A percentile compares a stretch with the other conserved stretches of the same genome.
These are phyloP conservation scores for Aspergillus panamensis DNA, from an alignment of 495 filamentous ascomycete genomes.

Conservation along the genomic window DNA sequence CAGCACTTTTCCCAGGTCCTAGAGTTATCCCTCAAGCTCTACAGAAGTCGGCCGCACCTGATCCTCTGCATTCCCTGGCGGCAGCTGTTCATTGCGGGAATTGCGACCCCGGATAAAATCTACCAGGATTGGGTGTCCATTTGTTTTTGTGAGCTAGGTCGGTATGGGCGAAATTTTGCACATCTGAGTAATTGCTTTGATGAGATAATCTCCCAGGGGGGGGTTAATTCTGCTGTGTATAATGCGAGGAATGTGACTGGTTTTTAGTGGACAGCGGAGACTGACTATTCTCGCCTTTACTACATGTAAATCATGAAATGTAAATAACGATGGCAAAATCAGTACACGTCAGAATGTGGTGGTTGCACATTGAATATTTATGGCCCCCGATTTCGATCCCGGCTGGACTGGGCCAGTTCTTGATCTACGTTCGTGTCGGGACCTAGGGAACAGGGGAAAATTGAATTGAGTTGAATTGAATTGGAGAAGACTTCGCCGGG, in stretches of 20 bases:
- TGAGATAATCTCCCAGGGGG: constrained; percentile 28
- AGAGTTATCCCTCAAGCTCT: constrained; percentile 29
- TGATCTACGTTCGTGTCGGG: not conserved
- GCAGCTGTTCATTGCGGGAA: constrained; percentile 32
- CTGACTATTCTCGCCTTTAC: too few species aligned
- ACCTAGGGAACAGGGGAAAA: too few species aligned
- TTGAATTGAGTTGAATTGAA: too few species aligned
- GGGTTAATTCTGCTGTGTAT: constrained; percentile 17
- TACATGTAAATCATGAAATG: too few species aligned
- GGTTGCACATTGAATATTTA: not conserved
- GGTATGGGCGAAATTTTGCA: constrained; percentile 28
- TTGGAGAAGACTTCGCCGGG: too few species aligned
- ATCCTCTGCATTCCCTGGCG: constrained; percentile 33
- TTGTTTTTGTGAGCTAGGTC: constrained; percentile 30
- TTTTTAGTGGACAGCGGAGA: not conserved
- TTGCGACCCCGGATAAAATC: constrained; percentile 30
- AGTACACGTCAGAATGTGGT: not conserved
- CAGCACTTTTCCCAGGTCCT: constrained; percentile 29
- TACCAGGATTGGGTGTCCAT: constrained; percentile 39
- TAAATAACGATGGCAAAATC: not conserved
- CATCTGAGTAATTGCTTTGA: constrained; percentile 27
- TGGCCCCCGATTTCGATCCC: not conserved
- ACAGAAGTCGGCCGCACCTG: constrained; percentile 29
- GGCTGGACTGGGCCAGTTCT: not conserved
- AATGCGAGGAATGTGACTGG: not conserved